phyloP scores from a whole-genome alignment of 2,329 filamentous ascomycete genomes.

The Xylariales sp. region DNA sequence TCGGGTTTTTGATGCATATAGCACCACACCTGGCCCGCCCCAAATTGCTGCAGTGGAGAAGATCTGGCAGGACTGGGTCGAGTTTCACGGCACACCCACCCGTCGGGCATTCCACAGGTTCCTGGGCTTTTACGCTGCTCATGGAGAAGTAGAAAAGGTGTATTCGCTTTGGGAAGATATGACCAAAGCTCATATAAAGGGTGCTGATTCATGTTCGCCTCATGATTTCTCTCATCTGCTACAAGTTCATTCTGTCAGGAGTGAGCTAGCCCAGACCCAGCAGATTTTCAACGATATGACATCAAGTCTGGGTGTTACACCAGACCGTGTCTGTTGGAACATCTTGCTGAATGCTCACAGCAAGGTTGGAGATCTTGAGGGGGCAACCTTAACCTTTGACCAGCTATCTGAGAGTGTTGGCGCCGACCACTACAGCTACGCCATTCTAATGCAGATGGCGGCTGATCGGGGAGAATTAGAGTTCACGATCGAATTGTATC shows the following conservation, averaged over 20 bases:
- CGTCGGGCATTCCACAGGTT: slow-evolving; percentile 43
- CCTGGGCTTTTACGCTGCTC: slow-evolving; percentile 42
- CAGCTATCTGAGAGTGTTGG: slow-evolving; percentile 44
- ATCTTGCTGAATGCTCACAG: slow-evolving; percentile 68
- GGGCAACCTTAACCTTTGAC: slow-evolving; percentile 61
- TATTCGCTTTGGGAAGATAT: slow-evolving; percentile 42
- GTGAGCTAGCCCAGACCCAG: slow-evolving; percentile 56
- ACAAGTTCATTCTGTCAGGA: slow-evolving; percentile 66
- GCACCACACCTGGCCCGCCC: slow-evolving; percentile 24
- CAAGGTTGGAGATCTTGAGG: slow-evolving; percentile 61
- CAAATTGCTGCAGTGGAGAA: slow-evolving; percentile 37
- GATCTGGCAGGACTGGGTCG: slow-evolving; percentile 46
- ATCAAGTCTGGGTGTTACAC: slow-evolving; percentile 48
- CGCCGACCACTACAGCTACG: slow-evolving; percentile 64
- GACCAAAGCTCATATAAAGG: slow-evolving; percentile 24
- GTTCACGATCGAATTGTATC: slow-evolving; percentile 61
- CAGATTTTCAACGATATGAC: slow-evolving; percentile 60
- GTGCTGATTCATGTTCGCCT: slow-evolving; percentile 25
- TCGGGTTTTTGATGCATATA: slow-evolving; percentile 34
- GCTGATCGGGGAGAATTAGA: slow-evolving; percentile 70
- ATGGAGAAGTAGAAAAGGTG: slow-evolving; percentile 42
- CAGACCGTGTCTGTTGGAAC: slow-evolving; percentile 67
- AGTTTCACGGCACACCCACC: slow-evolving; percentile 32
- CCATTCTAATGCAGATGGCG: slow-evolving; percentile 68
- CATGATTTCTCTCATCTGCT: slow-evolving; percentile 55